Conservation (phyloP, 2,329 filamentous ascomycete genomes). For the Diaporthe sp. region DNA sequence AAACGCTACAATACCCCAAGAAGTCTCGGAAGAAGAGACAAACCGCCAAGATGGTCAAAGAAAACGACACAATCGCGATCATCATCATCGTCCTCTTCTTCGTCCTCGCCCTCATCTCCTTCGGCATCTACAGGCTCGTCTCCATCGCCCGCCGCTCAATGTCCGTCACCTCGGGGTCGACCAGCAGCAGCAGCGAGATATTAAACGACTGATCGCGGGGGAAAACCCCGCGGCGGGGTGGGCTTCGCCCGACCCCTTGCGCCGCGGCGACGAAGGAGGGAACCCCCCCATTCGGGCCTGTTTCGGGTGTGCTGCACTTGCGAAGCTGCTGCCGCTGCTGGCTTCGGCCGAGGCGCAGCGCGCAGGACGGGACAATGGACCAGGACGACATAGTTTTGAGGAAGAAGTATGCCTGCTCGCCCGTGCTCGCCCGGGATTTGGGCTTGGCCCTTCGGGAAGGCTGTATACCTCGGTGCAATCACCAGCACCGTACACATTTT, state of each 20-base stretch:
- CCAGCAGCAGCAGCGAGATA: constrained; percentile 33
- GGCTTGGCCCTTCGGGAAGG: neutral
- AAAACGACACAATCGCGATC: constrained; percentile 78
- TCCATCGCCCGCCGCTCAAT: constrained; percentile 62
- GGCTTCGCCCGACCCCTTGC: no score
- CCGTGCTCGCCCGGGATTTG: neutral
- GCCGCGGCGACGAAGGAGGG: no score
- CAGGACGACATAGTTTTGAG: neutral
- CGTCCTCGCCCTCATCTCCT: constrained; percentile 71
- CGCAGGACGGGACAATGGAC: no score
- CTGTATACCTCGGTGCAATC: no score
- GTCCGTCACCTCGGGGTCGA: constrained; percentile 53
- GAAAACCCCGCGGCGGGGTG: no score
- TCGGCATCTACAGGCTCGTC: constrained; percentile 75
- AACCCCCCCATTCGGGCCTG: neutral
- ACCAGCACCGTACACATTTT: neutral
- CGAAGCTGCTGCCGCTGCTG: neutral
- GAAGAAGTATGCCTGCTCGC: neutral
- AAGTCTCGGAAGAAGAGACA: neutral
- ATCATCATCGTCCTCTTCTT: constrained; percentile 78
- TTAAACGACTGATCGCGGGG: constrained; percentile 27
- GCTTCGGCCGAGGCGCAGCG: neutral
- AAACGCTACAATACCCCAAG: neutral
- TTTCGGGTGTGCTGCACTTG: neutral
- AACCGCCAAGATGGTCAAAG: constrained; percentile 67